Conservation (phyloP, 306 rosid species). For the Inga laurina region DNA sequence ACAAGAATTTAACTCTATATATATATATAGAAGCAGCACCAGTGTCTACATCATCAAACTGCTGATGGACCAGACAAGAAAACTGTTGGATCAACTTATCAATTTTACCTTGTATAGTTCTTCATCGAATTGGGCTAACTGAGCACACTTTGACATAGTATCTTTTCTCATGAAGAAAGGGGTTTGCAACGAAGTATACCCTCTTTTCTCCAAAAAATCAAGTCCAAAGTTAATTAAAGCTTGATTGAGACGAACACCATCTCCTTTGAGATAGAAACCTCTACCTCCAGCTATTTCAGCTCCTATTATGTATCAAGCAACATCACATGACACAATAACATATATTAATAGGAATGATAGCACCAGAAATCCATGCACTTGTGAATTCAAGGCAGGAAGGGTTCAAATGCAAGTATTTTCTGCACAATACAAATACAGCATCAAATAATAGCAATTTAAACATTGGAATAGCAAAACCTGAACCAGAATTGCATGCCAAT, state of each 20-base stretch:
- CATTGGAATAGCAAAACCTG: neutral
- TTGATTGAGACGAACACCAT: constrained; percentile 90
- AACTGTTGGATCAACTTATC: constrained; percentile 14
- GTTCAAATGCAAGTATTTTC: neutral
- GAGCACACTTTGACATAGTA: constrained; percentile 95
- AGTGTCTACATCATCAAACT: neutral
- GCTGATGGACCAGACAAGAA: neutral
- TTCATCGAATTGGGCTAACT: constrained; percentile 93
- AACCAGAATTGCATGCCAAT: neutral
- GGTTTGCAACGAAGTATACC: constrained; percentile 71
- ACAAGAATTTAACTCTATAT: neutral
- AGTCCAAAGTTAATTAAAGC: constrained; percentile 91
- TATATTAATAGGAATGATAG: neutral
- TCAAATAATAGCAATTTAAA: neutral
- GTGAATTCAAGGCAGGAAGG: neutral
- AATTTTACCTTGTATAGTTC: constrained; percentile 85
- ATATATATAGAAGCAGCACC: neutral
- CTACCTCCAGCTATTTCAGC: constrained; percentile 93
- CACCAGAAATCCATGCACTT: neutral
- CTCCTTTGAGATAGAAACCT: constrained; percentile 87
- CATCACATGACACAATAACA: neutral
- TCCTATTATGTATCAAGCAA: constrained; percentile 54
- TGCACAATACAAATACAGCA: neutral
- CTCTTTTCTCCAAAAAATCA: constrained; percentile 81
- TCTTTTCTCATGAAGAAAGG: constrained; percentile 98